phyloP scores from a whole-genome alignment of 2,329 filamentous ascomycete species.

The Fusarium ramigenum region DNA sequence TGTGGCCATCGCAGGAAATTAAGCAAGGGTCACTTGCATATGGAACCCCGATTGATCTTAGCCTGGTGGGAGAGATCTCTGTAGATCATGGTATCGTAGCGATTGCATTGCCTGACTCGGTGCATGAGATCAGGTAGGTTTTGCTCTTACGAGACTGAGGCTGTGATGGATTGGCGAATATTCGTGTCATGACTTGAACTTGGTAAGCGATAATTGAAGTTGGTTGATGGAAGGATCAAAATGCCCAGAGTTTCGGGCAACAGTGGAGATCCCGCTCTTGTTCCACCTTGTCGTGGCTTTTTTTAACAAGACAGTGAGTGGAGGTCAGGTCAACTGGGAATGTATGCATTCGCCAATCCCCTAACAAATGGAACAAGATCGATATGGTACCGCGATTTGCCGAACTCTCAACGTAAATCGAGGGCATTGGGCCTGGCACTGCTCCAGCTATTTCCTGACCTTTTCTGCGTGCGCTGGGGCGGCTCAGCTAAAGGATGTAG shows the following conservation, averaged over 20 bases:
- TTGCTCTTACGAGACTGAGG: neutral
- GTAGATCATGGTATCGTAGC: neutral
- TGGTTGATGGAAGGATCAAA: neutral
- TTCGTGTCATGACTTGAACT: neutral
- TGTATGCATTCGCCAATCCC: neutral
- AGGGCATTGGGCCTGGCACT: neutral
- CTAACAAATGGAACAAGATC: neutral
- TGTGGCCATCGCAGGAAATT: neutral
- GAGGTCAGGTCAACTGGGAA: neutral
- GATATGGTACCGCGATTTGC: no score
- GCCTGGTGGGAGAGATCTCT: neutral
- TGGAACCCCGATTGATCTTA: neutral
- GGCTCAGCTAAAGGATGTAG: neutral
- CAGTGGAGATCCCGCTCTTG: conserved; percentile 21
- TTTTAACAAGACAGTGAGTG: neutral
- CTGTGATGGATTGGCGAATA: neutral
- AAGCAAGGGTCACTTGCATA: neutral
- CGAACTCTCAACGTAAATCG: accelerated
- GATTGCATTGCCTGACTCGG: neutral
- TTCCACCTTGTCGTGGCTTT: neutral
- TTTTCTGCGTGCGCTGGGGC: neutral
- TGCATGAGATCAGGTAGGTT: neutral
- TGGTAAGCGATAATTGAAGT: neutral
- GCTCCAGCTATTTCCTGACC: neutral
- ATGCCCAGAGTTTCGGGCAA: neutral